Percentiles rank a stretch among this genome's conserved stretches.
These are phyloP conservation scores for Syncephalis plumigaleata DNA, from an alignment of 371 early-diverging fungal genomes.

Conservation along the genomic window DNA sequence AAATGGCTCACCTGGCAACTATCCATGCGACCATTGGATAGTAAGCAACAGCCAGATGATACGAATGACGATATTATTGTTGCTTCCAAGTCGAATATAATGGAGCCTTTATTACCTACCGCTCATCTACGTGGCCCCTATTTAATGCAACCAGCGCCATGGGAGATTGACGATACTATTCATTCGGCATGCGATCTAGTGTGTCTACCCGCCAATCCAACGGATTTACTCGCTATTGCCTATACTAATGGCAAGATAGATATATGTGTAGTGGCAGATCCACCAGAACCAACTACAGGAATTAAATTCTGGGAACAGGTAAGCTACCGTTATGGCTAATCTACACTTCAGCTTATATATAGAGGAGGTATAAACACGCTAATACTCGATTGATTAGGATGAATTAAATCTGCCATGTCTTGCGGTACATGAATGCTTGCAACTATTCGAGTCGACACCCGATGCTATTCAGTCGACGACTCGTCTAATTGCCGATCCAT, in stretches of 20 bases:
- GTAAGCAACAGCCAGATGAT: too few relatives aligned
- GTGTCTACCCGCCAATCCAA: conserved; percentile 11
- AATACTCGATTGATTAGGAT: not conserved
- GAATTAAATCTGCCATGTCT: conserved; percentile 7
- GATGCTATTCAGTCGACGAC: conserved; percentile 11
- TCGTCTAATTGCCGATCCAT: conserved; percentile 9
- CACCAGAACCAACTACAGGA: not conserved
- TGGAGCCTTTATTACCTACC: conserved; percentile 9
- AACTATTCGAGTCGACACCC: conserved; percentile 1
- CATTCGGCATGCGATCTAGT: conserved; percentile 19
- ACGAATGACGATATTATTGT: conserved; percentile 5
- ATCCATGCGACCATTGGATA: not conserved
- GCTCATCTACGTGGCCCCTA: conserved; percentile 20
- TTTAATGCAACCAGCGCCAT: conserved; percentile 16
- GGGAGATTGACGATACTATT: conserved; percentile 13
- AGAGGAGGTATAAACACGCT: too few relatives aligned
- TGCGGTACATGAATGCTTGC: conserved; percentile 16
- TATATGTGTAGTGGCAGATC: conserved; percentile 15
- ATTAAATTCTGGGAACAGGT: not conserved
- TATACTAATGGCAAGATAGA: conserved; percentile 18
- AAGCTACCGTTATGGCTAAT: too few relatives aligned
- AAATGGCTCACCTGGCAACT: not conserved
- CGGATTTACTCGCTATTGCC: conserved; percentile 16
- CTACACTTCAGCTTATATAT: too few relatives aligned
- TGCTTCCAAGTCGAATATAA: not conserved